Percentiles rank a stretch among this genome's conserved stretches.
Conservation (phyloP, 2,329 filamentous ascomycete species). For the Spiromastix sp. region DNA sequence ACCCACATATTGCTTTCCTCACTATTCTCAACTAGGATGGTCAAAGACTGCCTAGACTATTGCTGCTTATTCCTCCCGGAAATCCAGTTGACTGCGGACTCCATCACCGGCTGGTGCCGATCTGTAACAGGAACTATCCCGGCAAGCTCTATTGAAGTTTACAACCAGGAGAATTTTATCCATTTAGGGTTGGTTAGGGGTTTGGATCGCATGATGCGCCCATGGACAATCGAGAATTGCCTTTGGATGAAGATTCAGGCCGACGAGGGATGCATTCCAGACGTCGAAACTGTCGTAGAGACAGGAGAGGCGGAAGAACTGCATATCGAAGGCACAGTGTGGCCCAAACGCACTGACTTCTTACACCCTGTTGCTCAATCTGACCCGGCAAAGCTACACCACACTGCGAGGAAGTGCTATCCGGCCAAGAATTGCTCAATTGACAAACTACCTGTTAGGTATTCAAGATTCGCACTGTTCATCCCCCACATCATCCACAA, state of each 20-base stretch:
- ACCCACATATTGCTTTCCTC: slow-evolving; percentile 15
- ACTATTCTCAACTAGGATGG: slow-evolving; percentile 13
- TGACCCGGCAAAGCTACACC: slow-evolving; percentile 12
- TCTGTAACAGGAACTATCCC: slow-evolving; percentile 11
- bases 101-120: slow-evolving; percentile 13
- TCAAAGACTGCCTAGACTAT: slow-evolving; percentile 10
- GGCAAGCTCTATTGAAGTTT: slow-evolving; percentile 5
- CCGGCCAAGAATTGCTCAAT: slow-evolving; percentile 18
- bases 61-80: slow-evolving; percentile 15
- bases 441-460: slow-evolving; percentile 35
- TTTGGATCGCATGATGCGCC: slow-evolving; percentile 9
- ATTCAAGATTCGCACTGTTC: slow-evolving; percentile 45
- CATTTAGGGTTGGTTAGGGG: slow-evolving; percentile 13
- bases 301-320: slow-evolving; percentile 9
- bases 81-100: slow-evolving; percentile 1
- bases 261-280: slow-evolving; percentile 6
- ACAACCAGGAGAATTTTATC: slow-evolving; percentile 4
- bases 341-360: slow-evolving; percentile 26
- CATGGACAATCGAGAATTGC: slow-evolving; percentile 12
- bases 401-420: slow-evolving; percentile 13
- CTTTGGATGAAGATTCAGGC: slow-evolving; percentile 9
- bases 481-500: slow-evolving; percentile 64
- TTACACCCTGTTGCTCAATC: slow-evolving; percentile 16
- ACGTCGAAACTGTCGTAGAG: not conserved
- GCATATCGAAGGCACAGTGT: slow-evolving; percentile 17